phyloP scores from a whole-genome alignment of 2,329 filamentous ascomycete species.

The Drechslera avenae region DNA sequence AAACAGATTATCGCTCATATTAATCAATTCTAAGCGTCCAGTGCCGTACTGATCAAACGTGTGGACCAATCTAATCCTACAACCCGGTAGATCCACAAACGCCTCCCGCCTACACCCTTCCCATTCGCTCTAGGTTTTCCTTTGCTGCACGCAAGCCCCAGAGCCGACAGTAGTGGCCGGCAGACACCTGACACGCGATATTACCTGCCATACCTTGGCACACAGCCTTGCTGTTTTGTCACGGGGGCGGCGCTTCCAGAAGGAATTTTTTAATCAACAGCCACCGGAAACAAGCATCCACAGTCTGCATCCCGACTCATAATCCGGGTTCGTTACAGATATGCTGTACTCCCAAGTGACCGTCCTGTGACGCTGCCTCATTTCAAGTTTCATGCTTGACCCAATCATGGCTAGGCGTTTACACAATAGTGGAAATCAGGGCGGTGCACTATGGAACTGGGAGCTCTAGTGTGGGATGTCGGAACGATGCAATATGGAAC shows the following conservation, averaged over 20 bases:
- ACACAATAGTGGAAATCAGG: neutral
- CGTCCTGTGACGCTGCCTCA: constrained; percentile 29
- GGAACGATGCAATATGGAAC: constrained; percentile 32
- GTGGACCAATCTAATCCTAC: constrained; percentile 14
- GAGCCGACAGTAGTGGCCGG: constrained; percentile 19
- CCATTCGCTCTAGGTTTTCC: constrained; percentile 10
- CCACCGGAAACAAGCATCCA: constrained; percentile 25
- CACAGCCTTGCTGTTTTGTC: constrained; percentile 24
- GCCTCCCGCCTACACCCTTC: neutral
- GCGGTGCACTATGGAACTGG: too few relatives aligned
- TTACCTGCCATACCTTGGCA: constrained; percentile 27
- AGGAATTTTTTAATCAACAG: constrained; percentile 19
- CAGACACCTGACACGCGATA: constrained; percentile 28
- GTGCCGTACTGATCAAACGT: constrained; percentile 19
- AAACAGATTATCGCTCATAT: constrained; percentile 39
- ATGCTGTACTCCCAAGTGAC: constrained; percentile 13
- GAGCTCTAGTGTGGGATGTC: constrained; percentile 19
- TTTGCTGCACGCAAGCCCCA: constrained; percentile 4
- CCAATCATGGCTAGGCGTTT: constrained; percentile 28
- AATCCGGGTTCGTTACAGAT: constrained; percentile 29
- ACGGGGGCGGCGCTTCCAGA: constrained; percentile 19
- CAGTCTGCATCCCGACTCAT: constrained; percentile 20
- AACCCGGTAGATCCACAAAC: constrained; percentile 2
- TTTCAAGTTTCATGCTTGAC: constrained; percentile 30
- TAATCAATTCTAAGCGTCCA: constrained; percentile 35